Evolutionary conservation across 2,329 filamentous ascomycete genomes (phyloP), one percentile per base, ranked within the genome.

Genomic region (Alternaria viburni): DNA sequence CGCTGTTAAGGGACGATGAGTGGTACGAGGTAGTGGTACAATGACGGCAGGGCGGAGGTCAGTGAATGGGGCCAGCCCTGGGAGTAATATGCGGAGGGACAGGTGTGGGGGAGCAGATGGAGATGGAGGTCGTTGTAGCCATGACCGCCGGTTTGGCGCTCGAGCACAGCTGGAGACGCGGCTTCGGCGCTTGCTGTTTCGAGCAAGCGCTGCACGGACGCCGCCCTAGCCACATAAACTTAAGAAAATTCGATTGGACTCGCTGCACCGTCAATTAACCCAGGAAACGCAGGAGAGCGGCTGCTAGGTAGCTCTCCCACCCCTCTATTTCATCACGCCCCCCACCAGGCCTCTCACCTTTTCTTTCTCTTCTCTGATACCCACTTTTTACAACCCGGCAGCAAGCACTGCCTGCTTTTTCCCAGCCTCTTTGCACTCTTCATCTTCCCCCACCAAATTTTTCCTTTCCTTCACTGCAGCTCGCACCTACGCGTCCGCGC

Each of bases 401-500:
- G 83, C 83, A 83, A 83, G 82, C 72, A 82, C 83, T 83, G 82
- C 79, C 69, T 71, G 79, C 77, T 74, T 73, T 61, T 74, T 75
- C 68, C 70, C 69, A 72, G 77, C 79, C 70, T 68, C 72, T 74
- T 72, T 77, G 74, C 74, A 70, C 74, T 76, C 73, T 73, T 82
- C 36, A 49, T 19, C 55, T 50, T 51, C 59, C 63, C 47, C 67
- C 49, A 58, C 65, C 62, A 70, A 64, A 70, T 66, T 75, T 70
- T 70, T 66, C 81, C 81, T 83, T 69, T 65, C 66, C 64, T 63
- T 73, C 69, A 65, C 72, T 41, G 80, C 78, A 84, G 87, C 77
- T 81, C 84, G 86, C 73, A 79, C 80, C 68, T 89, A 87, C 84
- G 85, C 87, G 64, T 85, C 83, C 73, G 84, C 86, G 78, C 69